Evolutionary conservation across 1,284 basidiomycete species (phyloP), one percentile per base, ranked within the genome.

Genomic region (Pholiota adiposa): DNA sequence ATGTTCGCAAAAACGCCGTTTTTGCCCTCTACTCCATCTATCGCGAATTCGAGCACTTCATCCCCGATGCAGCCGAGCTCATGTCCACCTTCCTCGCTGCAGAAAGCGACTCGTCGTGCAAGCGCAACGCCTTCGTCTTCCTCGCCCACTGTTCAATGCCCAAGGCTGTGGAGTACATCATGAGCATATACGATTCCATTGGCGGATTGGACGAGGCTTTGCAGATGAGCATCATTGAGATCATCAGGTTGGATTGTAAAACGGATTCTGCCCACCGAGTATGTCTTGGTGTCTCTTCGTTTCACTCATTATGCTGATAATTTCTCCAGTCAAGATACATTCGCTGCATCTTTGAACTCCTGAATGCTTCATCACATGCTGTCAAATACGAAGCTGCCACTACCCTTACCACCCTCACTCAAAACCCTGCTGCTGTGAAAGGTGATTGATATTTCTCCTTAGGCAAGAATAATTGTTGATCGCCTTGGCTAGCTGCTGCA

Each of bases 381-480:
- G 97, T 99, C 69, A 98, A 98, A 75, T 99, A 99, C 72, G 97
- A 99, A 73, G 96, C 97, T 8, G 97, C 97, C 1, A 96, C 93
- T 6, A 98, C 94, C 2, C 84, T 99, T 51, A 98, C 97, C 0
- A 91, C 93, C 1, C 83, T 99, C 50, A 98, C 97, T 0, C 94
- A 97, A 76, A 98, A 97, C 73, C 91, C 96, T 3, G 94, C 94
- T 19, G 97, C 97, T 19, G 88, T 99, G 66, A 98, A 98, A 83
- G 93, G 93, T 93, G 38, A 16, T 72, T 38, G 12, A 23, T 23
- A 44, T 21, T 38, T 16, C 12, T 23, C 29, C 18, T 9, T 2
- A 33, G n/a, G 6, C 18, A n/a, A n/a, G 18, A 31, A 58, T 1
- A 18, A 36, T 46, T 23, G 60, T 38, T 63, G 55, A 46, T 27